A percentile compares a stretch with the other conserved stretches of the same genome.
Evolutionary conservation across 176 grass and related monocot species (phyloP).

Genomic region (Aegilops longissima): DNA sequence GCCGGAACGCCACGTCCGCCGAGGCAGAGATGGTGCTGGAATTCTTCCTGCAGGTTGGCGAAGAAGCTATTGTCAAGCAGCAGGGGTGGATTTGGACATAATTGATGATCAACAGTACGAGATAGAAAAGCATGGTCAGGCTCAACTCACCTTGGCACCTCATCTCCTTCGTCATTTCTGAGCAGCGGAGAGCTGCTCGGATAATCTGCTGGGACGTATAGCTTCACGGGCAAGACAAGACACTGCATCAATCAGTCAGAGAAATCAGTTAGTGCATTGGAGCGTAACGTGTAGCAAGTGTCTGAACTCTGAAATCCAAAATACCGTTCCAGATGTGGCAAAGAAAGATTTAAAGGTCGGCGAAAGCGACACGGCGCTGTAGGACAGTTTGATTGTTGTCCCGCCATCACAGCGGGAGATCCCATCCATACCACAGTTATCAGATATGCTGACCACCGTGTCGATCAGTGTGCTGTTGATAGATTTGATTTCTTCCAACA

Average conservation of each 20-base stretch:
- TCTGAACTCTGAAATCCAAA: neutral
- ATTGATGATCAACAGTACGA: neutral
- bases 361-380: neutral
- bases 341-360: neutral
- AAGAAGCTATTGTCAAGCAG: neutral
- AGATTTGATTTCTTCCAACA: slow-evolving; percentile 22
- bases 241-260: neutral
- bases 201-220: slow-evolving; percentile 30
- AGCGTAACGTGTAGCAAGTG: neutral
- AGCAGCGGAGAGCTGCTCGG: slow-evolving; percentile 28
- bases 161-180: neutral
- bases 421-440: neutral
- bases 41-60: neutral
- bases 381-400: slow-evolving; percentile 16
- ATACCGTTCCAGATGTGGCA: neutral
- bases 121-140: neutral
- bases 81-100: neutral
- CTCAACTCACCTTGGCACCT: neutral
- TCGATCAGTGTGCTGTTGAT: slow-evolving; percentile 20
- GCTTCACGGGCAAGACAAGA: neutral
- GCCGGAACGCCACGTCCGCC: neutral
- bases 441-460: neutral
- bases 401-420: neutral
- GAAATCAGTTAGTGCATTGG: neutral
- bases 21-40: neutral